Evolutionary conservation across 441 rosid species (phyloP), one percentile per base, ranked within the genome.

Genomic region (Gossypium schwendimanii): DNA sequence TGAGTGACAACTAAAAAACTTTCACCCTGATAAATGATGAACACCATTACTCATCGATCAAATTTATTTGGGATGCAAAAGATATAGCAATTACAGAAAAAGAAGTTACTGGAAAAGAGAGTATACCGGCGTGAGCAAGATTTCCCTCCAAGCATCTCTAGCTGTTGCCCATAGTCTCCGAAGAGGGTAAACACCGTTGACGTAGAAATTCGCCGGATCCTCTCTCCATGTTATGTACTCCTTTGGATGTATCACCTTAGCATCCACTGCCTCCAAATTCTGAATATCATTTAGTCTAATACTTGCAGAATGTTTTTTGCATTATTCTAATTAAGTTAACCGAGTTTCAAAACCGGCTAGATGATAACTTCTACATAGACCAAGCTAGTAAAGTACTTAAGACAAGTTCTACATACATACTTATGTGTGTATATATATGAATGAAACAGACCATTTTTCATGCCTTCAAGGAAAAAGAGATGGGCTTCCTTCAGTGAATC

Each of bases 261-360:
- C 92, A 76, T 88, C 90, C 85, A 78, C 90, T 88, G 92, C 90
- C 90, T 87, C 88, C 81, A 81, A 77, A 82, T 82, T 77, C 90
- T 84, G 88, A 83, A 82, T 61, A 58, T 49, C 65, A 72, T 78
- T 86, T 82, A 84, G 85, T 75, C 80, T 65, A 49, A 60, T 21
- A 61, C 50, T 23, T 24, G 5, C 10, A 70, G 31, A 76, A 79
- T 52, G 69, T 0, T 2, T 15, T 31, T 52, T n/a, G 60, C 41
- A 14, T 6, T 47, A 59, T 33, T 73, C 54, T 49, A 39, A 70
- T n/a, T 12, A 50, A 53, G 26, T 24, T 52, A 60, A 66, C 14
- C 11, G 71, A 59, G 75, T 39, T 28, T n/a, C 47, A n/a, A 8
- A 36, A 61, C 66, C 3, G 1, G 44, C 66, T 61, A 61, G 11